These are phyloP conservation scores for Salvia rosmarinus DNA, from an alignment of 257 asterid species.

Conservation along the genomic window DNA sequence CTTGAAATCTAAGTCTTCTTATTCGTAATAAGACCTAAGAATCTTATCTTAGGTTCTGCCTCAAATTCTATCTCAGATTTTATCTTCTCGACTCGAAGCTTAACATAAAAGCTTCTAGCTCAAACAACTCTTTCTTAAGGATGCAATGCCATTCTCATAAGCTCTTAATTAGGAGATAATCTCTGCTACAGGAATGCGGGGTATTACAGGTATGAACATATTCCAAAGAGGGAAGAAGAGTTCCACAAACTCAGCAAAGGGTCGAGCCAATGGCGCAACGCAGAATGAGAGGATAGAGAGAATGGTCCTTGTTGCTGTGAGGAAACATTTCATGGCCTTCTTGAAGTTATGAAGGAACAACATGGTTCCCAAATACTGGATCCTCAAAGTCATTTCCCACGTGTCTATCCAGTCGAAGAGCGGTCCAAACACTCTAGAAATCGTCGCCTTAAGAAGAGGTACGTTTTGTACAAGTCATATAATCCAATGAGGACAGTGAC, in stretches of 20 bases:
- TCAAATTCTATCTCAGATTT: no score
- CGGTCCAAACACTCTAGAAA: constrained; percentile 80
- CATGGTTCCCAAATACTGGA: constrained; percentile 82
- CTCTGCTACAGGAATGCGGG: no score
- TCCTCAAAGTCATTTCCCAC: constrained; percentile 84
- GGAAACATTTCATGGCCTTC: constrained; percentile 73
- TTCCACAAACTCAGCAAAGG: constrained; percentile 53
- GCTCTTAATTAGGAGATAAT: no score
- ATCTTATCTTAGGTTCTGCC: no score
- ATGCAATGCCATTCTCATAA: no score
- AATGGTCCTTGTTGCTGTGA: constrained; percentile 48
- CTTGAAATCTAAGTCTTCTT: no score
- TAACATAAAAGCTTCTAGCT: no score
- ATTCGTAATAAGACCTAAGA: no score
- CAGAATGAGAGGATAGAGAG: constrained; percentile 49
- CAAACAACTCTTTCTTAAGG: no score
- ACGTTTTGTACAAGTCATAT: constrained; percentile 84
- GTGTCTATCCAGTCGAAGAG: constrained; percentile 84
- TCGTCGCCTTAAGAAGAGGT: constrained; percentile 77
- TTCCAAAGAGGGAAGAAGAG: constrained; percentile 61
- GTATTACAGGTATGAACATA: constrained; percentile 42
- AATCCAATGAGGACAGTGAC: constrained; percentile 83
- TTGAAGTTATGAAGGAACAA: constrained; percentile 74
- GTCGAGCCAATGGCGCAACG: constrained; percentile 51
- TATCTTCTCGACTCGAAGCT: no score